These are phyloP conservation scores for Cenchrus fungigraminus DNA, from an alignment of 176 grass and related monocot species.

Conservation along the genomic window DNA sequence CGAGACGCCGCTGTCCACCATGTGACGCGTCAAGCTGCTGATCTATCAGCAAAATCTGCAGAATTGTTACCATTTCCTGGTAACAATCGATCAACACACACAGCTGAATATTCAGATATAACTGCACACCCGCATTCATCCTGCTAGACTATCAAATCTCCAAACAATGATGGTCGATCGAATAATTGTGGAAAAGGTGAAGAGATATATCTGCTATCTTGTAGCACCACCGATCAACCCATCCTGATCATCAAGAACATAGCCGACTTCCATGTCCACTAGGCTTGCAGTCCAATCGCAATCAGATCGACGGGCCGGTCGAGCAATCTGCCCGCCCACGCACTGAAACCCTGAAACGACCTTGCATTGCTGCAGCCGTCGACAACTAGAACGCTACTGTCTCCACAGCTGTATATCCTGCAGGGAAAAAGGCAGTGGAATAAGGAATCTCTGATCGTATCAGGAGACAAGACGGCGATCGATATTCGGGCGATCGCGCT, in stretches of 20 bases:
- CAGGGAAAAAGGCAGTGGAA: neutral
- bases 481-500: neutral
- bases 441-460: constrained; percentile 51
- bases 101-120: neutral
- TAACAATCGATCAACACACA: neutral
- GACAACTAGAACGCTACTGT: neutral
- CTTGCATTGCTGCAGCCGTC: neutral
- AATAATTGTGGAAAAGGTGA: constrained; percentile 22
- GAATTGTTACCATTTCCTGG: neutral
- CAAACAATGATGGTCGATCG: neutral
- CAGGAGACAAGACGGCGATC: constrained; percentile 36
- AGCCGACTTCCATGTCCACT: constrained; percentile 9
- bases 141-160: neutral
- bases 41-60: neutral
- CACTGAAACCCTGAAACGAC: neutral
- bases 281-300: neutral
- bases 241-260: constrained; percentile 21
- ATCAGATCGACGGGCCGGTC: constrained; percentile 27
- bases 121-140: neutral
- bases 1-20: neutral
- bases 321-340: neutral
- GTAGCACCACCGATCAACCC: neutral
- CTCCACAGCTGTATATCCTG: neutral
- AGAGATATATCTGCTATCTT: neutral
- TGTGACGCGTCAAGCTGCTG: neutral